phyloP scores from a whole-genome alignment of 345 rosid genomes.

The Alliaria petiolata region DNA sequence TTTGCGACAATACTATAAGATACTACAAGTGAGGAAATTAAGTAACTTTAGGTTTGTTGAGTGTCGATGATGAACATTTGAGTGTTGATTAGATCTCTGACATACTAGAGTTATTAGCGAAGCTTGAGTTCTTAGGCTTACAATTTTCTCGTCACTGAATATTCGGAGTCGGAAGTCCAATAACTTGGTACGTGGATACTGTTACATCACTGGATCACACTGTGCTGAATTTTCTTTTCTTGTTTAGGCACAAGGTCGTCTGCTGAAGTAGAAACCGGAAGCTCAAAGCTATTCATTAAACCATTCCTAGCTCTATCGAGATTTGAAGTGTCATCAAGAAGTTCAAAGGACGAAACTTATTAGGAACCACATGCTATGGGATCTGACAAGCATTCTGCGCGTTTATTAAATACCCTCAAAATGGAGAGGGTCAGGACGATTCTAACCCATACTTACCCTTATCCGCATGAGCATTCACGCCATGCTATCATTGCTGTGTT shows the following conservation, averaged over 20 bases:
- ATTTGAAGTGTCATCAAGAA: slow-evolving; percentile 11
- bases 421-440: slow-evolving; percentile 96
- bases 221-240: neutral
- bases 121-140: neutral
- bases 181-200: too few relatives aligned
- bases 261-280: slow-evolving; percentile 7
- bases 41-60: neutral
- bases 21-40: neutral
- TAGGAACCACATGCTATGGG: slow-evolving; percentile 40
- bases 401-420: slow-evolving; percentile 52
- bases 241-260: slow-evolving; percentile 16
- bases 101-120: neutral
- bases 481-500: slow-evolving; percentile 94
- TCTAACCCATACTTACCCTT: slow-evolving; percentile 78
- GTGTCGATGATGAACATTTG: neutral
- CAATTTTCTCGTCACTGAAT: too few relatives aligned
- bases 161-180: too few relatives aligned
- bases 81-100: neutral
- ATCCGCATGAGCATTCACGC: slow-evolving; percentile 97
- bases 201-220: slow-evolving; percentile 15
- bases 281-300: slow-evolving; percentile 3
- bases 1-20: neutral
- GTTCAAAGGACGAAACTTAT: neutral
- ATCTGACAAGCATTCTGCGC: slow-evolving; percentile 46
- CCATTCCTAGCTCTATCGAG: slow-evolving; percentile 24